Base-by-base conservation (phyloP, 108 stramenopile genomes). In the Poteriospumella lacustris region DNA sequence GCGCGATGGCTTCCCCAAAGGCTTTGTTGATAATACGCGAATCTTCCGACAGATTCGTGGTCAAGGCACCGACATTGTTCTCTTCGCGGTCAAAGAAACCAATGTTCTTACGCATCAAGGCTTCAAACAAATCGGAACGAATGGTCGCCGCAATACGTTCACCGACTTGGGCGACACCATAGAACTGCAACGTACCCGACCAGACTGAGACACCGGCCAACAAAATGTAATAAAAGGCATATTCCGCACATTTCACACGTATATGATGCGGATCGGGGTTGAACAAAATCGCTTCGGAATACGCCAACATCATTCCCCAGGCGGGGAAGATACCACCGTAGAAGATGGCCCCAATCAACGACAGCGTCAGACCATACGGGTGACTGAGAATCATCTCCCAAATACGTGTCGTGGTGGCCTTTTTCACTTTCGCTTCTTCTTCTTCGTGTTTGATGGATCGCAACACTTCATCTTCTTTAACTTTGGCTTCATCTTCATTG, bases 91-190 rank as follows among this genome's bases (percentile, higher is more conserved):
- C 64, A 33, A 67, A 67, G 64, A 67, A 67, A 0, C 78, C 88
- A 3, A 88, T 78, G 24, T 87, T 85, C 75, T 87, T 91, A 78
- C 78, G 34, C 43, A 94, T 60, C 38, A 94, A 78, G 1, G 87
- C 64, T 59, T 89, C 85, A 87, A 92, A 92, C 64, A 94, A 72
- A 24, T 72, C 70, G 34, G 82, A 42, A 0, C 93, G 84, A 28
- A 94, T 68, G 31, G 91, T 83, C 58, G 87, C 81, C 76, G 89
- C 91, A 38, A 90, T 86, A 28, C 90, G 76, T 1, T 87, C 90
- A n/a, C 91, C 90, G 33, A 91, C 78, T 19, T 52, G 47, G 52
- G 52, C 52, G n/a, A 56, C 52, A 56, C 52, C 52, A 19, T 24
- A 56, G n/a, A 24, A 56, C 24, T 56, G 52, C 24, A 56, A 56